Percentiles rank a stretch among this genome's conserved stretches.
These are phyloP conservation scores for Xylariaceae sp. DNA, from an alignment of 2,329 filamentous ascomycete genomes.

Conservation along the genomic window DNA sequence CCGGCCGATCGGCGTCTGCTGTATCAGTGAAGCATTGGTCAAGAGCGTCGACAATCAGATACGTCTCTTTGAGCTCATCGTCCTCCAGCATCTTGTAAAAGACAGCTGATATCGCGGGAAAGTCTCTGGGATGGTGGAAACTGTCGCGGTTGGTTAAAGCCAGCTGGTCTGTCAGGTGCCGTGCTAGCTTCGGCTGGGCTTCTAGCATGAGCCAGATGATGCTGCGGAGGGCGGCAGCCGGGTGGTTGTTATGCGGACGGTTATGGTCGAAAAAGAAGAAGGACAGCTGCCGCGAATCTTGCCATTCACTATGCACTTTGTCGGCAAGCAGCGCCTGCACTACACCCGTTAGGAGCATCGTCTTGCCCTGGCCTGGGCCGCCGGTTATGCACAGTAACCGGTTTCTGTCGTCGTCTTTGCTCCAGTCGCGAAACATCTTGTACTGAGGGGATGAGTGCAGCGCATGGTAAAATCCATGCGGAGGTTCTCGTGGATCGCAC, in stretches of 20 bases:
- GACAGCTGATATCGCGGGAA: not conserved
- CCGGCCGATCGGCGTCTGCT: not conserved
- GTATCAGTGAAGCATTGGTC: not conserved
- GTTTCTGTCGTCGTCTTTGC: not conserved
- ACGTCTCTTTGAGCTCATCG: not conserved
- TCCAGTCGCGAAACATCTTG: not conserved
- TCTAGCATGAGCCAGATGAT: not conserved
- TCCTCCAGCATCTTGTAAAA: not conserved
- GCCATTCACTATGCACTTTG: not conserved
- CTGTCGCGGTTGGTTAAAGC: not conserved
- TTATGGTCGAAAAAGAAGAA: conserved; percentile 1
- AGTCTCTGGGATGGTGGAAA: not conserved
- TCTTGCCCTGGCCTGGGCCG: not conserved
- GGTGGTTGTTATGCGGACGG: not conserved
- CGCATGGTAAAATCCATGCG: not conserved
- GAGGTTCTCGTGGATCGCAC: not conserved
- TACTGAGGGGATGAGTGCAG: not conserved
- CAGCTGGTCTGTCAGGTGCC: not conserved
- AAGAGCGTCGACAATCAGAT: not conserved
- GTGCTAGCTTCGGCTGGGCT: not conserved
- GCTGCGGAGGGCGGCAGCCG: not conserved
- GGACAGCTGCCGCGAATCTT: not conserved
- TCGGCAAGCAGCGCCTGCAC: not conserved
- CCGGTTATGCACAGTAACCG: not conserved
- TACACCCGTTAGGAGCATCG: not conserved